phyloP scores from a whole-genome alignment of 176 grass and related monocot genomes.

The Microstegium vimineum region DNA sequence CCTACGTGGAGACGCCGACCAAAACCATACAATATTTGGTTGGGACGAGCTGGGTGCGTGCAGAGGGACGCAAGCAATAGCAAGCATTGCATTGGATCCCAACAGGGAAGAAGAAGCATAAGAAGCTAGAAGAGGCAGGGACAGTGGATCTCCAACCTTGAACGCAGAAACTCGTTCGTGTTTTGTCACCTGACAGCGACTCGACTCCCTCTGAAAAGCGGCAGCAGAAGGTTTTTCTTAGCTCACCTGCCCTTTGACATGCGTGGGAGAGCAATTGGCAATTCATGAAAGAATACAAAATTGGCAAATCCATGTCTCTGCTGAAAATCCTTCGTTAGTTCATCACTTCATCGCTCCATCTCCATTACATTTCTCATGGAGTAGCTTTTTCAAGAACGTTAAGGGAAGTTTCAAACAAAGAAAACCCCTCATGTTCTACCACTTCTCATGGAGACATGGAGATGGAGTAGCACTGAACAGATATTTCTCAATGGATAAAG shows the following conservation, averaged over 20 bases:
- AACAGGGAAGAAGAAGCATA: background rate
- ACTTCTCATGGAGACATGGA: background rate
- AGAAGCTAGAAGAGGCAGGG: background rate
- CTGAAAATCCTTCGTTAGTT: no score
- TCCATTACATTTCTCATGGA: background rate
- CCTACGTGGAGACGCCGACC: conserved; percentile 38
- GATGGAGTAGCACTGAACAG: background rate
- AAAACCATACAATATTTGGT: conserved; percentile 11
- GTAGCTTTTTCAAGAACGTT: background rate
- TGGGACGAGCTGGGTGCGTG: background rate
- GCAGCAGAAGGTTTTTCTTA: conserved; percentile 2
- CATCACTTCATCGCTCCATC: background rate
- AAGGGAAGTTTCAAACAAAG: background rate
- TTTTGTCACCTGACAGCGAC: conserved; percentile 11
- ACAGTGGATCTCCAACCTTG: conserved; percentile 2
- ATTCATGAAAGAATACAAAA: background rate
- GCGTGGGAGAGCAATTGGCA: conserved; percentile 10
- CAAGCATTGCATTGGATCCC: background rate
- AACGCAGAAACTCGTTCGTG: conserved; percentile 31
- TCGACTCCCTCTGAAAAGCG: conserved; percentile 17
- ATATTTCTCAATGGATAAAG: conserved; percentile 12
- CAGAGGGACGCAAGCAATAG: background rate
- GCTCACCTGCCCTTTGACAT: background rate
- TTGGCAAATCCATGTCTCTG: background rate
- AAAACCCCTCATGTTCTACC: background rate